Conservation (phyloP, 2,329 filamentous ascomycete genomes). For the Fusarium bactridioides region DNA sequence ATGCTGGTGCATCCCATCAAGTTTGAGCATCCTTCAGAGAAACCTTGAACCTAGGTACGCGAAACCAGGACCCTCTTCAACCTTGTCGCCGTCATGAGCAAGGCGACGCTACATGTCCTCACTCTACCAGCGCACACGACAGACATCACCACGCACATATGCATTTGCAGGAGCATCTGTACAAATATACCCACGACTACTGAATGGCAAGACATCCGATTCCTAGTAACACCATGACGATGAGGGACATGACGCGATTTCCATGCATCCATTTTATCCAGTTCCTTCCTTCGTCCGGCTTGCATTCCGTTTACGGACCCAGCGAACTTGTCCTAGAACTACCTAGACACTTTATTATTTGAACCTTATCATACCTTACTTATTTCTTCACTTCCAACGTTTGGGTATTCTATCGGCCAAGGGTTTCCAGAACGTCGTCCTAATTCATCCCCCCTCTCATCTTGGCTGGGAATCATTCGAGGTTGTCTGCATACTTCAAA, state of each 20-base stretch:
- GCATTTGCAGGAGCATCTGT: constrained; percentile 44
- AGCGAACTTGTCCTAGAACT: constrained; percentile 39
- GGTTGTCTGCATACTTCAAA: constrained; percentile 31
- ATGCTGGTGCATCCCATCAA: constrained; percentile 88
- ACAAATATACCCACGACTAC: constrained; percentile 44
- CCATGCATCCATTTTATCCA: constrained; percentile 35
- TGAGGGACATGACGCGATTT: constrained; percentile 34
- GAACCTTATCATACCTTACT: constrained; percentile 33
- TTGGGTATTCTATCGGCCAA: constrained; percentile 40
- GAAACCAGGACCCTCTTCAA: not conserved
- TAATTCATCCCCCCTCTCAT: constrained; percentile 34
- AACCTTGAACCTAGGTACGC: constrained; percentile 27
- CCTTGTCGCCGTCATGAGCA: constrained; percentile 41
- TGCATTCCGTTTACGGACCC: constrained; percentile 37
- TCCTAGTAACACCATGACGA: constrained; percentile 31
- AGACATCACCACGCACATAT: constrained; percentile 42
- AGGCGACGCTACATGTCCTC: constrained; percentile 35
- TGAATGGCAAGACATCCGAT: constrained; percentile 37
- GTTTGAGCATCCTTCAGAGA: constrained; percentile 62
- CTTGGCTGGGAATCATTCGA: constrained; percentile 24
- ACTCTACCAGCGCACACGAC: constrained; percentile 38
- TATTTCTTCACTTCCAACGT: constrained; percentile 36
- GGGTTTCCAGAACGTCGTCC: constrained; percentile 34
- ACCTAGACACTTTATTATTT: constrained; percentile 43
- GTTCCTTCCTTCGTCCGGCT: constrained; percentile 32